These are phyloP conservation scores for Schizosaccharomyces lindneri DNA, from an alignment of 805 yeast genomes.

Conservation along the genomic window DNA sequence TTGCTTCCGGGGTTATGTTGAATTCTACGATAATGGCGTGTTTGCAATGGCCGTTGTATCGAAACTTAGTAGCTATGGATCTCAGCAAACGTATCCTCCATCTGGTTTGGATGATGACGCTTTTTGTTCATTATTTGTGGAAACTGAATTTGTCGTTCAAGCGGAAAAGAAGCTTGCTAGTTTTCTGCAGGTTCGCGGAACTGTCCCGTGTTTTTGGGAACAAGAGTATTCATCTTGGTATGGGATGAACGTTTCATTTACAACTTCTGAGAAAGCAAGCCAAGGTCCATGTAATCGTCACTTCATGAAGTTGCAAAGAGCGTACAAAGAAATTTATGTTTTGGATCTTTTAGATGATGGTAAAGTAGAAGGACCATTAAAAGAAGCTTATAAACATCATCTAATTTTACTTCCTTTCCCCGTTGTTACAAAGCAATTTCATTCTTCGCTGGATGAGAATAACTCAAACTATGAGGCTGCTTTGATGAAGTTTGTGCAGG, in stretches of 20 bases:
- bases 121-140: not conserved
- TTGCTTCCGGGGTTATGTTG: not conserved
- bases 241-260: not conserved
- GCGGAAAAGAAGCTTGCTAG: not conserved
- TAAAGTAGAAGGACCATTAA: not conserved
- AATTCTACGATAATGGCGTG: not conserved
- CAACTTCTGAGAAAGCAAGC: not conserved
- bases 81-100: not conserved
- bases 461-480: not conserved
- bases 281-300: not conserved
- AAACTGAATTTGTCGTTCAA: not conserved
- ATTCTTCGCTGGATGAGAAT: not conserved
- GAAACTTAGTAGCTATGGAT: not conserved
- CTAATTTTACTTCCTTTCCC: not conserved
- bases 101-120: not conserved
- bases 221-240: not conserved
- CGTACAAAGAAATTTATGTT: not conserved
- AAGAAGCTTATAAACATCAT: not conserved
- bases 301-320: not conserved
- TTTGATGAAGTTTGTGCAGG: not conserved
- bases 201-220: not conserved
- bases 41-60: not conserved
- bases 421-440: not conserved
- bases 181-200: not conserved
- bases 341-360: not conserved